A percentile compares a stretch with the other conserved stretches of the same genome.
phyloP scores from a whole-genome alignment of 116 monocot species.

The Cymodocea nodosa region DNA sequence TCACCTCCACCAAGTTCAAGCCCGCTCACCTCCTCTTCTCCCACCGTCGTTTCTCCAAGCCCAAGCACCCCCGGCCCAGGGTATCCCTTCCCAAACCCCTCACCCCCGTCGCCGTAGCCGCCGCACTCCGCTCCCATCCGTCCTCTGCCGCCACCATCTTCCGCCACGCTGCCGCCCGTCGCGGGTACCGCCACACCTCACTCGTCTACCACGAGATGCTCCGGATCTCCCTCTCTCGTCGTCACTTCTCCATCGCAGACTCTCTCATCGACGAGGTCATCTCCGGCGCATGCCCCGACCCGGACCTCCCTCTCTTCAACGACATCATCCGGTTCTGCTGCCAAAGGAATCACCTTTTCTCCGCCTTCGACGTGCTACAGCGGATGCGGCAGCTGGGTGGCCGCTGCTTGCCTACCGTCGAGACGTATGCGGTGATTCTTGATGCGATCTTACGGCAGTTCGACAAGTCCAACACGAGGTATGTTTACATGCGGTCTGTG shows the following conservation, averaged over 20 bases:
- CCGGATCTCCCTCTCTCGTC: constrained; percentile 27
- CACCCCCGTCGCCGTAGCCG: constrained; percentile 37
- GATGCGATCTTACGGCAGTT: constrained; percentile 40
- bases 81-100: constrained; percentile 3
- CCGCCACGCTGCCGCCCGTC: constrained; percentile 59
- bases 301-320: constrained; percentile 51
- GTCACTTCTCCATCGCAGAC: constrained; percentile 51
- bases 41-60: background rate
- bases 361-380: constrained; percentile 76
- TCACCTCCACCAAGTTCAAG: too few species aligned
- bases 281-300: constrained; percentile 55
- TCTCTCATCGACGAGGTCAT: constrained; percentile 48
- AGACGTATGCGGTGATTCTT: constrained; percentile 60
- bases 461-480: constrained; percentile 32
- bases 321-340: constrained; percentile 55
- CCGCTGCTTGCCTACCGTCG: constrained; percentile 27
- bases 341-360: constrained; percentile 61
- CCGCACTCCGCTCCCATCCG: constrained; percentile 43
- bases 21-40: background rate
- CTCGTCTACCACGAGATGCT: constrained; percentile 48
- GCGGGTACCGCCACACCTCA: constrained; percentile 43
- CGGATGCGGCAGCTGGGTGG: constrained; percentile 23
- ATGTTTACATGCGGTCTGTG: constrained; percentile 60
- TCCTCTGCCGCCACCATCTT: constrained; percentile 76
- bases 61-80: background rate